These are phyloP conservation scores for Rehmannia glutinosa DNA, from an alignment of 257 asterid genomes.

Conservation along the genomic window DNA sequence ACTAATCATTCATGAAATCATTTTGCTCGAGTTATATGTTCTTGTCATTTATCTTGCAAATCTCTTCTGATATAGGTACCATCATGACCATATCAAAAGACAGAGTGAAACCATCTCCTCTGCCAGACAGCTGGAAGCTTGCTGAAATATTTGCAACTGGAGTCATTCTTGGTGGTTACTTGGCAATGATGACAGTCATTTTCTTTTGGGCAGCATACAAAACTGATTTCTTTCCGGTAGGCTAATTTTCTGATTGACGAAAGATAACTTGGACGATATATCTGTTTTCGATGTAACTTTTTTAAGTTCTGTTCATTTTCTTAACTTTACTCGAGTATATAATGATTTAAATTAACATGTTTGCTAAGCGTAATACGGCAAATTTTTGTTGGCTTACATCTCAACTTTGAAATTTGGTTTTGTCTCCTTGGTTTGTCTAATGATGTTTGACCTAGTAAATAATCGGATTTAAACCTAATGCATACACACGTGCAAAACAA, in stretches of 20 bases:
- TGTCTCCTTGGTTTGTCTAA: no score
- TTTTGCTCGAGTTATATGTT: no score
- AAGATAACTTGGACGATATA: background rate
- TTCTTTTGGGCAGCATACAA: conserved; percentile 96
- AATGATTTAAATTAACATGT: background rate
- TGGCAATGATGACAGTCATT: conserved; percentile 97
- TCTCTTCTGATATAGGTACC: conserved; percentile 56
- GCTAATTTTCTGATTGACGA: background rate
- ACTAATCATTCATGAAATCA: no score
- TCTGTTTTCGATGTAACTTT: background rate
- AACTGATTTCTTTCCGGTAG: conserved; percentile 84
- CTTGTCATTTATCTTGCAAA: conserved; percentile 1
- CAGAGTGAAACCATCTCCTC: conserved; percentile 94
- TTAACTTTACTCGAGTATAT: background rate
- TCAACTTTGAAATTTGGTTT: no score
- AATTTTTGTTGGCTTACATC: no score
- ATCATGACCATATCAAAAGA: conserved; percentile 98
- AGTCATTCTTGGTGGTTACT: conserved; percentile 80
- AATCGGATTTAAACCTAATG: no score
- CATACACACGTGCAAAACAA: no score
- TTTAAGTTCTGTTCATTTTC: background rate
- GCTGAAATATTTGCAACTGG: conserved; percentile 92
- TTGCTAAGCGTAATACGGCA: background rate
- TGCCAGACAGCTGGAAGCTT: conserved; percentile 98
- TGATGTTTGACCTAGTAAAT: no score